Evolutionary conservation across 2,329 filamentous ascomycete species (phyloP).

Genomic region (Myriosclerotinia duriaeana): DNA sequence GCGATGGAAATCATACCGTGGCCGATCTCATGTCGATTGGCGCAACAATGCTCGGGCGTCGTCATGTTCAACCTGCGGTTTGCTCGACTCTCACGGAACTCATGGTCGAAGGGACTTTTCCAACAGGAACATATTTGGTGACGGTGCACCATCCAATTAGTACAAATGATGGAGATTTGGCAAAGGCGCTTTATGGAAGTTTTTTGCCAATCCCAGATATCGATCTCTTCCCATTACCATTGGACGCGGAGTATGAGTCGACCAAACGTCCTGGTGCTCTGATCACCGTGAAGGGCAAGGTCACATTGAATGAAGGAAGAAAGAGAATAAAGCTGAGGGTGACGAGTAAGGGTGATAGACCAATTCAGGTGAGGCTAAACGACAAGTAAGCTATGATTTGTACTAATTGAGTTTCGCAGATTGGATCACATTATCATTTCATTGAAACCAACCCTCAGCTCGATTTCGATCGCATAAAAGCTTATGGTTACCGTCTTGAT

Average conservation of each 20-base stretch:
- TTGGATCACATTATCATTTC: constrained; percentile 94
- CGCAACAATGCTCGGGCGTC: constrained; percentile 86
- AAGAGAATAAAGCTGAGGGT: constrained; percentile 73
- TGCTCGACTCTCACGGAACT: constrained; percentile 76
- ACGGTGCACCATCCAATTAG: constrained; percentile 90
- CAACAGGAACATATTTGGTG: constrained; percentile 85
- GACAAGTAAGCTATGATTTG: neutral
- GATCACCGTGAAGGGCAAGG: constrained; percentile 62
- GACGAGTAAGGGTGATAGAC: constrained; percentile 82
- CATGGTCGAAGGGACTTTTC: constrained; percentile 93
- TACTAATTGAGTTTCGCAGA: constrained; percentile 43
- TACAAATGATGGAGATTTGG: constrained; percentile 80
- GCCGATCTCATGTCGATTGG: constrained; percentile 92
- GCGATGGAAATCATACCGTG: constrained; percentile 90
- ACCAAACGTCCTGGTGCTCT: constrained; percentile 76
- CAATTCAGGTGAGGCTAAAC: constrained; percentile 67
- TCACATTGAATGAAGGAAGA: constrained; percentile 72
- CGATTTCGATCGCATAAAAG: constrained; percentile 77
- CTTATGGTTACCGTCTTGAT: constrained; percentile 84
- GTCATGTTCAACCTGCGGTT: constrained; percentile 85
- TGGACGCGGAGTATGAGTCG: constrained; percentile 64
- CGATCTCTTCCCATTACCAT: constrained; percentile 65
- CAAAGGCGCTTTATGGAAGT: constrained; percentile 84
- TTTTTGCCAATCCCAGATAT: constrained; percentile 78
- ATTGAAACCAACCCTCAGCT: constrained; percentile 90